Percentiles rank a stretch among this genome's conserved stretches.
phyloP scores from a whole-genome alignment of 345 rosid species.

The Bretschneidera sinensis region DNA sequence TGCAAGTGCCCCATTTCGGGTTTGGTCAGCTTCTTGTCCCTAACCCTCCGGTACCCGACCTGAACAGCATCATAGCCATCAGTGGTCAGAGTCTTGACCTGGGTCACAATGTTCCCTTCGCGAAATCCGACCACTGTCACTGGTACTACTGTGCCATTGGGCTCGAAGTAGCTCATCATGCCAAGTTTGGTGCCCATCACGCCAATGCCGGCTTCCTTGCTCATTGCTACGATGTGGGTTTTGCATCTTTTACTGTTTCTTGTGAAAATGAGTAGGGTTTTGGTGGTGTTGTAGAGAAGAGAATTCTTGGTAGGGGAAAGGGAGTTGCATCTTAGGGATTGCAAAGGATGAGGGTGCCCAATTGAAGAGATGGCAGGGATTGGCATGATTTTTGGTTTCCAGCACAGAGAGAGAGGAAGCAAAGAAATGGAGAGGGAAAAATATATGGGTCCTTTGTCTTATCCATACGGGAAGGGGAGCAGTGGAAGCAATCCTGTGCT shows the following conservation, averaged over 20 bases:
- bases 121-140: slow-evolving; percentile 91
- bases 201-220: slow-evolving; percentile 89
- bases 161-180: slow-evolving; percentile 85
- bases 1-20: slow-evolving; percentile 87
- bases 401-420: not conserved
- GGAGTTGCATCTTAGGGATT: slow-evolving; percentile 7
- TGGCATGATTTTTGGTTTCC: slow-evolving; percentile 19
- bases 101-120: slow-evolving; percentile 93
- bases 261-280: slow-evolving; percentile 14
- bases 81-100: slow-evolving; percentile 66
- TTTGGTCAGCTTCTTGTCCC: slow-evolving; percentile 82
- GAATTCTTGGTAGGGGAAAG: slow-evolving; percentile 21
- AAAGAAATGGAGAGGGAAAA: not conserved
- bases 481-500: slow-evolving; percentile 8
- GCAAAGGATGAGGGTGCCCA: slow-evolving; percentile 1
- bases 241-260: not conserved
- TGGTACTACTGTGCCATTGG: slow-evolving; percentile 70
- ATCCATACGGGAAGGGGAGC: not conserved
- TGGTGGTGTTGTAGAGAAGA: slow-evolving; percentile 24
- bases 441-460: not conserved
- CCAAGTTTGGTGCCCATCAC: slow-evolving; percentile 97
- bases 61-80: slow-evolving; percentile 94
- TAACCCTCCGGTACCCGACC: slow-evolving; percentile 76
- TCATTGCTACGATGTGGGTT: slow-evolving; percentile 43
- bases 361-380: slow-evolving; percentile 13